These are phyloP conservation scores for Starmerella apicola DNA, from an alignment of 805 yeast genomes.

Conservation along the genomic window DNA sequence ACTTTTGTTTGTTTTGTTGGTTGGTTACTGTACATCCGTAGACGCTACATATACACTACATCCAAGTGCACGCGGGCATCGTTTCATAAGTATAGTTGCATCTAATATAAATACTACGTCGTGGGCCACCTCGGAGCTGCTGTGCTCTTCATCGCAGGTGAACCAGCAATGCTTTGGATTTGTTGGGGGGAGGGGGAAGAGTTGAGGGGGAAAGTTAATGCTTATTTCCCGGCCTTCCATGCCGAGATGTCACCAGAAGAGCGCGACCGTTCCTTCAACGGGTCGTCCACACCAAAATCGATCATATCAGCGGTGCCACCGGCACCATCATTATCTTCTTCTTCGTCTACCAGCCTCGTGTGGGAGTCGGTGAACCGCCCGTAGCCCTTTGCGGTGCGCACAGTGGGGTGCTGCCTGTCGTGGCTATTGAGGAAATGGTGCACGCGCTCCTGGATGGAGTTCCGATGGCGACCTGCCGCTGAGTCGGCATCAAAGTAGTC, in stretches of 20 bases:
- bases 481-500: background rate
- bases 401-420: constrained; percentile 31
- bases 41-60: no score
- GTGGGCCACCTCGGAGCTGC: no score
- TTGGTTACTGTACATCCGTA: no score
- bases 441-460: constrained; percentile 29
- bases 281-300: background rate
- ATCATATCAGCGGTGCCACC: background rate
- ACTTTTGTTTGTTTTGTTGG: no score
- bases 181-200: no score
- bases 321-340: background rate
- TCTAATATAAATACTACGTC: no score
- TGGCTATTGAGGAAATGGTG: constrained; percentile 24
- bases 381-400: constrained; percentile 66
- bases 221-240: no score
- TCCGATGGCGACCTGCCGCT: constrained; percentile 21
- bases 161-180: no score
- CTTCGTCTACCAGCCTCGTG: background rate
- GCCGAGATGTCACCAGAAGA: background rate
- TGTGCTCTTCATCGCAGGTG: no score
- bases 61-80: no score
- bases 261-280: constrained; percentile 1
- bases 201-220: no score
- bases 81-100: no score
- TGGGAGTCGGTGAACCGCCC: constrained; percentile 52